Conservation (phyloP, 805 yeast species). For the Zygosaccharomyces kombuchaensis region DNA sequence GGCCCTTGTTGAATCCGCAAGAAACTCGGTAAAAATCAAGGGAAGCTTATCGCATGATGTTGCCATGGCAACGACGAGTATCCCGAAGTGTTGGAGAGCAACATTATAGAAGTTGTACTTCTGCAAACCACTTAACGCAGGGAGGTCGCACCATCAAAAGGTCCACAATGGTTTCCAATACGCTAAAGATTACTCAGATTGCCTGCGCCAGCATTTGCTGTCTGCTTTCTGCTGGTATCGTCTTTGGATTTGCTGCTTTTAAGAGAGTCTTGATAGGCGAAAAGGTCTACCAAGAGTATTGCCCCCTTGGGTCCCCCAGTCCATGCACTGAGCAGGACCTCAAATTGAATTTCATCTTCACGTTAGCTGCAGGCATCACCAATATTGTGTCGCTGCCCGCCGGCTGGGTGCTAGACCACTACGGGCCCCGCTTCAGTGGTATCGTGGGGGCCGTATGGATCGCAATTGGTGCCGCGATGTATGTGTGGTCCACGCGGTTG, state of each 20-base stretch:
- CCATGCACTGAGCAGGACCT: slow-evolving; percentile 74
- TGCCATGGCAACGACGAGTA: too few species aligned
- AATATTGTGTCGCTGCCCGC: slow-evolving; percentile 79
- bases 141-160: too few species aligned
- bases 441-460: slow-evolving; percentile 63
- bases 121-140: too few species aligned
- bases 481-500: slow-evolving; percentile 15
- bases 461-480: slow-evolving; percentile 47
- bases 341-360: slow-evolving; percentile 75
- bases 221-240: slow-evolving; percentile 84
- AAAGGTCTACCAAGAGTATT: slow-evolving; percentile 66
- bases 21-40: too few species aligned
- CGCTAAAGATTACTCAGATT: slow-evolving; percentile 44
- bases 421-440: slow-evolving; percentile 80
- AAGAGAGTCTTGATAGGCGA: slow-evolving; percentile 76
- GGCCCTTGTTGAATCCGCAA: too few species aligned
- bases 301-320: slow-evolving; percentile 36
- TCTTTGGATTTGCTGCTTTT: slow-evolving; percentile 93
- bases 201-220: slow-evolving; percentile 82
- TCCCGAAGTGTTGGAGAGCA: too few species aligned
- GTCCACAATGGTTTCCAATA: not conserved
- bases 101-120: too few species aligned
- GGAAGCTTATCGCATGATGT: too few species aligned
- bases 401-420: slow-evolving; percentile 70
- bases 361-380: slow-evolving; percentile 81